Evolutionary conservation across 129 eudicot genomes (phyloP).

Genomic region (Pulicaria dysenterica): DNA sequence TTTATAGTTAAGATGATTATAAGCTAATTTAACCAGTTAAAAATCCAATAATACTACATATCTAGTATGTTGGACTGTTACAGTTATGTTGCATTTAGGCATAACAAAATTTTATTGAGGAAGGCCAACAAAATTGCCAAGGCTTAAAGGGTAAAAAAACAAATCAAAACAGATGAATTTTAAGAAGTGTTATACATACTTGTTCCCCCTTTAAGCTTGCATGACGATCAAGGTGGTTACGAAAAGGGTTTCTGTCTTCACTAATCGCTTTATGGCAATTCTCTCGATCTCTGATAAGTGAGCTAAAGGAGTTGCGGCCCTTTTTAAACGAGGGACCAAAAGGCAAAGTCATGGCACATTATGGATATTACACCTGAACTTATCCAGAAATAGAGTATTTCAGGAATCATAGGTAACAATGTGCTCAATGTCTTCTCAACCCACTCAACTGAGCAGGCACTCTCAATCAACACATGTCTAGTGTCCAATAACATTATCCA

Average conservation of each 20-base stretch:
- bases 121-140: too few species aligned
- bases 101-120: neutral
- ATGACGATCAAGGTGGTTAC: constrained; percentile 9
- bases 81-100: neutral
- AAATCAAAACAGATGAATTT: neutral
- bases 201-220: constrained; percentile 21
- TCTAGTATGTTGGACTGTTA: neutral
- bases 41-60: too few species aligned
- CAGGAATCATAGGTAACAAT: constrained; percentile 93
- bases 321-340: too few species aligned
- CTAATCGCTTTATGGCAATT: too few species aligned
- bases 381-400: constrained; percentile 85
- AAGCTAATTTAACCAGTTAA: too few species aligned
- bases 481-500: constrained; percentile 98
- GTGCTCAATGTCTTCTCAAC: constrained; percentile 94
- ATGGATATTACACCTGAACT: constrained; percentile 71
- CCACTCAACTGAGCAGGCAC: constrained; percentile 98
- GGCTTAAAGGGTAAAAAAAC: neutral
- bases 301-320: too few species aligned
- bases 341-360: too few species aligned
- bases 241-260: neutral
- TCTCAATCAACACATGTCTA: constrained; percentile 94
- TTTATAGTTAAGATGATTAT: too few species aligned
- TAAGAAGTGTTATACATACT: neutral
- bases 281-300: too few species aligned